A percentile compares a stretch with the other conserved stretches of the same genome.
Conservation (phyloP, 495 filamentous ascomycete genomes). For the Penicillium silybi region DNA sequence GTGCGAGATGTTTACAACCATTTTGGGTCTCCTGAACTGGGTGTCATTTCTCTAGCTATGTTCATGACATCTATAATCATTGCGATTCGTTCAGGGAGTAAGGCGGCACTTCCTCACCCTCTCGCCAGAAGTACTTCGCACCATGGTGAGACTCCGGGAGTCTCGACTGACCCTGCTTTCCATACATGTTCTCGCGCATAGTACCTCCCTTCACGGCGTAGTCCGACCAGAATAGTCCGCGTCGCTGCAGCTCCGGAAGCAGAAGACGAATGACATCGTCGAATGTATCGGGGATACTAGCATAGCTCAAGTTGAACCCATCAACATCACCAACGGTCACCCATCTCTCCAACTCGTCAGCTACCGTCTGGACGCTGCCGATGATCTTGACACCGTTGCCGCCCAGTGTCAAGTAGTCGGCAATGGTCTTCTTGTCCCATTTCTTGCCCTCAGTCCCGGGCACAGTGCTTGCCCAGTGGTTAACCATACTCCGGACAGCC, state of each 20-base stretch:
- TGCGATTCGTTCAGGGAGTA: conserved; percentile 20
- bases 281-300: conserved; percentile 58
- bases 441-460: conserved; percentile 41
- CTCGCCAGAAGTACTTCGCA: conserved; percentile 44
- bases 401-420: conserved; percentile 57
- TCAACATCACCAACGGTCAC: conserved; percentile 57
- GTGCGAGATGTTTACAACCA: no score
- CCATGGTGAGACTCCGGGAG: conserved; percentile 43
- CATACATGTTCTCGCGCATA: conserved; percentile 43
- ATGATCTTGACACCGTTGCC: conserved; percentile 54
- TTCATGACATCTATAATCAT: not conserved
- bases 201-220: conserved; percentile 43
- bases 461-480: conserved; percentile 38
- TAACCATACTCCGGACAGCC: conserved; percentile 45
- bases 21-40: no score
- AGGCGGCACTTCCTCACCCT: conserved; percentile 25
- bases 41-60: no score
- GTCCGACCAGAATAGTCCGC: conserved; percentile 46
- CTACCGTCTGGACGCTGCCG: conserved; percentile 54
- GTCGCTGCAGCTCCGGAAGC: conserved; percentile 40
- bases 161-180: conserved; percentile 32
- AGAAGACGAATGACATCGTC: conserved; percentile 54
- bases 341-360: conserved; percentile 61
- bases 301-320: conserved; percentile 61
- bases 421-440: conserved; percentile 62